phyloP scores from a whole-genome alignment of 1,284 basidiomycete genomes.

The Porphyrellus sp. region DNA sequence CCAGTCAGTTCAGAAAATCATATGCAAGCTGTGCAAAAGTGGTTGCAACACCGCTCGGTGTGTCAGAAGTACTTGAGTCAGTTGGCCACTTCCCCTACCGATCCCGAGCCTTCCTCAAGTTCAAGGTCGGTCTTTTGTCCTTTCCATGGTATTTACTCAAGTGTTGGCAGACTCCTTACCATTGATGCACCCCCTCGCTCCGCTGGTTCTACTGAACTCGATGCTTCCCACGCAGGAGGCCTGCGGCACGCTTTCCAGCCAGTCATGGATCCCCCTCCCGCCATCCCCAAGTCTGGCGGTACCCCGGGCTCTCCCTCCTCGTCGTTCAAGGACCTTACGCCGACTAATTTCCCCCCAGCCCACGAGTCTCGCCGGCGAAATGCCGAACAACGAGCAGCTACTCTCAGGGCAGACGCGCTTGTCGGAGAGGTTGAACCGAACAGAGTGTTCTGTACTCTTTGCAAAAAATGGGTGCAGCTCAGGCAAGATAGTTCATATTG shows the following conservation, averaged over 20 bases:
- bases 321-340: conserved; percentile 52
- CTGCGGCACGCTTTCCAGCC: conserved; percentile 14
- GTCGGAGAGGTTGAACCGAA: conserved; percentile 69
- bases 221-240: background rate
- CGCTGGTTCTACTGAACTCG: conserved; percentile 15
- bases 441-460: conserved; percentile 68
- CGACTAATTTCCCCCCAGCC: conserved; percentile 45
- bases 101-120: conserved; percentile 27
- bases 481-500: conserved; percentile 71
- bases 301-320: conserved; percentile 35
- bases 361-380: conserved; percentile 67
- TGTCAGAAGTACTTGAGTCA: conserved; percentile 39
- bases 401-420: conserved; percentile 58
- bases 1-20: conserved; percentile 52
- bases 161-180: conserved; percentile 12
- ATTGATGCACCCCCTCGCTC: conserved; percentile 14
- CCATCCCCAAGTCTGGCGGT: conserved; percentile 14
- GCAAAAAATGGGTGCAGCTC: conserved; percentile 76
- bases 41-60: conserved; percentile 48
- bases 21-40: conserved; percentile 49
- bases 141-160: background rate
- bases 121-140: conserved; percentile 21
- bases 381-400: conserved; percentile 69
- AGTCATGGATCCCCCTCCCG: conserved; percentile 10
- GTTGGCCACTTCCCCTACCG: conserved; percentile 9